Conservation (phyloP, 1,284 basidiomycete species). For the Wallemia hederae region DNA sequence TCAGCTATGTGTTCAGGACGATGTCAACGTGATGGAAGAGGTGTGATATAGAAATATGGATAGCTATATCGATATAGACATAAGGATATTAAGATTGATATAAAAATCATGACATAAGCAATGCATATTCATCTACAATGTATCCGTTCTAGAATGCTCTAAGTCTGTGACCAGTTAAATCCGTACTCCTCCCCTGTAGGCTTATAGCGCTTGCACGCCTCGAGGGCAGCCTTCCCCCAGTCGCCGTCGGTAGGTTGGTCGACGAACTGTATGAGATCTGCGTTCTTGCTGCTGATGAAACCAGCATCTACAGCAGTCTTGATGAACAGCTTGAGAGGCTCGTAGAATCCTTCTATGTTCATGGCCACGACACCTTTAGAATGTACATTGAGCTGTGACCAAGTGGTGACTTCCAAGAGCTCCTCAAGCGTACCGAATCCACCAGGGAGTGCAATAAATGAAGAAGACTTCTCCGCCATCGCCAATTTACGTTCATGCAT, state of each 20-base stretch:
- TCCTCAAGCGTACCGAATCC: neutral
- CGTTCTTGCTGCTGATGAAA: neutral
- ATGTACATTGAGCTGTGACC: neutral
- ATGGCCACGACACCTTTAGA: neutral
- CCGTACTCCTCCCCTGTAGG: neutral
- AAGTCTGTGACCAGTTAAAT: neutral
- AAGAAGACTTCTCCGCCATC: neutral
- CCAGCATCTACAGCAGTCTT: neutral
- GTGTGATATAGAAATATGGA: too few relatives aligned
- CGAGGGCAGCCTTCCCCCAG: neutral
- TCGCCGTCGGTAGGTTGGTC: neutral
- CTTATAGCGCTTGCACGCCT: neutral
- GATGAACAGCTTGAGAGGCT: neutral
- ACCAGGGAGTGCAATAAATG: neutral
- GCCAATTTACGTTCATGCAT: neutral
- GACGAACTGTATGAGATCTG: neutral
- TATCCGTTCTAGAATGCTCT: too few relatives aligned
- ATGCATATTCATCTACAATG: too few relatives aligned
- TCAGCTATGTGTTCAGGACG: conserved; percentile 6
- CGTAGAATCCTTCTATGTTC: neutral
- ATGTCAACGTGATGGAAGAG: neutral
- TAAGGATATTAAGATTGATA: too few relatives aligned
- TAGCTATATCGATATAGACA: too few relatives aligned
- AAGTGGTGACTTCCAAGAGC: neutral
- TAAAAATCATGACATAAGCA: too few relatives aligned